Conservation (phyloP, 2,329 filamentous ascomycete species). For the Teratosphaeria nubilosa region DNA sequence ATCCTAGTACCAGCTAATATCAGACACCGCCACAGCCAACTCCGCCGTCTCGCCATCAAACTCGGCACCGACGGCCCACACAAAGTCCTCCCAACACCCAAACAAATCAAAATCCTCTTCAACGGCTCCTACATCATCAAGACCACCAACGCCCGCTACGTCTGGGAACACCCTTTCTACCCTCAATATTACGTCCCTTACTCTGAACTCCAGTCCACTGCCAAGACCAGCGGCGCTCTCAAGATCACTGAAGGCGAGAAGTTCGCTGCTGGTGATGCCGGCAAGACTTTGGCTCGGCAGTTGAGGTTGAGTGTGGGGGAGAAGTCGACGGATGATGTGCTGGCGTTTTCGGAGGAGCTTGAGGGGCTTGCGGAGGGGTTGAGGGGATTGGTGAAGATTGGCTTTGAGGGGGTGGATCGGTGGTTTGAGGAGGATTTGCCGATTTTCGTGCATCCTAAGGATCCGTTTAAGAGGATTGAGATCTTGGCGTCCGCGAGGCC, state of each 20-base stretch:
- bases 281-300: slow-evolving; percentile 13
- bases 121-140: slow-evolving; percentile 24
- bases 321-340: slow-evolving; percentile 10
- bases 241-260: slow-evolving; percentile 12
- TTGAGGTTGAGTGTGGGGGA: slow-evolving; percentile 14
- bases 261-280: slow-evolving; percentile 8
- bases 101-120: slow-evolving; percentile 24
- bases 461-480: slow-evolving; percentile 57
- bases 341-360: slow-evolving; percentile 5
- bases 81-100: slow-evolving; percentile 21
- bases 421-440: slow-evolving; percentile 52
- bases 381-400: slow-evolving; percentile 17
- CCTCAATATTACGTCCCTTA: slow-evolving; percentile 24
- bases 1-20: not conserved
- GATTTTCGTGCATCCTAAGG: slow-evolving; percentile 55
- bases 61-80: slow-evolving; percentile 31
- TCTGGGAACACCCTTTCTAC: slow-evolving; percentile 39
- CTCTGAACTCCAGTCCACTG: slow-evolving; percentile 6
- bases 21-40: slow-evolving; percentile 9
- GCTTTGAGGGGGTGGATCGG: slow-evolving; percentile 25
- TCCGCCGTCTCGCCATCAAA: slow-evolving; percentile 31
- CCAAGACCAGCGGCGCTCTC: slow-evolving; percentile 4
- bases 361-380: slow-evolving; percentile 8
- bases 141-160: slow-evolving; percentile 24
- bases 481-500: slow-evolving; percentile 46